Conservation (phyloP, 768 basidiomycete genomes). For the Tricholoma terreum region DNA sequence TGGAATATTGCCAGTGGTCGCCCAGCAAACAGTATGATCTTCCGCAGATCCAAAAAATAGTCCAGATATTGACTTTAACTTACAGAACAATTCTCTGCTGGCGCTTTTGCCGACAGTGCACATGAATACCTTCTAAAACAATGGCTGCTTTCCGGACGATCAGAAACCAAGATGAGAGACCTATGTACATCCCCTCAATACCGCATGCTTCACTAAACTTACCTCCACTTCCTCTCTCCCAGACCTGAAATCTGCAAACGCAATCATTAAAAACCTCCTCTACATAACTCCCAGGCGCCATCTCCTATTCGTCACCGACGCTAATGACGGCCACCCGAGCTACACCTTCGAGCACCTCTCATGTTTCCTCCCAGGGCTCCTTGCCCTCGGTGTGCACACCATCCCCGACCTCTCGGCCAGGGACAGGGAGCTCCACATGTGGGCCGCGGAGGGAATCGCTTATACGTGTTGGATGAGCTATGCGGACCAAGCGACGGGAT, state of each 20-base stretch:
- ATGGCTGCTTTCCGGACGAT: slow-evolving; percentile 54
- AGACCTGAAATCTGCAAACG: slow-evolving; percentile 48
- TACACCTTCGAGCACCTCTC: slow-evolving; percentile 59
- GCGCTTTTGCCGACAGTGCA: slow-evolving; percentile 59
- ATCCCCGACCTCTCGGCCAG: slow-evolving; percentile 28
- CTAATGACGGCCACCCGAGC: slow-evolving; percentile 28
- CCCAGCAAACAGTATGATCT: slow-evolving; percentile 41
- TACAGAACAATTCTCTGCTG: slow-evolving; percentile 47
- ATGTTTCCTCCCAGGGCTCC: slow-evolving; percentile 62
- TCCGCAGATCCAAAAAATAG: neutral
- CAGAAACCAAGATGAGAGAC: slow-evolving; percentile 49
- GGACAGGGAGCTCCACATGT: slow-evolving; percentile 46
- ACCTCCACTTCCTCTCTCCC: slow-evolving; percentile 22
- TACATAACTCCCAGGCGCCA: slow-evolving; percentile 51
- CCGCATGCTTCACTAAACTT: slow-evolving; percentile 30
- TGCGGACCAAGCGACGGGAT: slow-evolving; percentile 58
- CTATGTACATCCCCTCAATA: slow-evolving; percentile 49
- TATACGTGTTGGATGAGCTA: slow-evolving; percentile 63
- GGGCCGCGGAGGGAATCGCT: slow-evolving; percentile 62
- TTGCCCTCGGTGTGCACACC: slow-evolving; percentile 54
- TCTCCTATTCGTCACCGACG: slow-evolving; percentile 58
- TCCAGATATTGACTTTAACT: neutral
- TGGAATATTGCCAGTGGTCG: slow-evolving; percentile 48
- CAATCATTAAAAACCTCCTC: slow-evolving; percentile 50
- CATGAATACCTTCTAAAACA: slow-evolving; percentile 73